These are phyloP conservation scores for Termitomyces sp. DNA, from an alignment of 768 basidiomycete genomes.

Conservation along the genomic window DNA sequence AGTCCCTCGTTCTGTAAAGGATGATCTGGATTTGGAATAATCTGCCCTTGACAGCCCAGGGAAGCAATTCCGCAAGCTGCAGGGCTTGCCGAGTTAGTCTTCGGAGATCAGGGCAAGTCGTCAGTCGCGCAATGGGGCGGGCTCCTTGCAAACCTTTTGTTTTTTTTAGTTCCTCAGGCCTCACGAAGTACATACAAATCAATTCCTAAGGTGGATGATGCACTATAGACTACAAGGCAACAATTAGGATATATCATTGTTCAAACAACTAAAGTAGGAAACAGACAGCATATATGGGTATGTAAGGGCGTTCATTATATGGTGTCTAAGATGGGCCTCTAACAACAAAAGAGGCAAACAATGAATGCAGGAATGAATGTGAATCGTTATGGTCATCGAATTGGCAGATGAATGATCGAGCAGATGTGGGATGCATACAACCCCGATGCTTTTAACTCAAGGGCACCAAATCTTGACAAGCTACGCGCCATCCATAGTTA, in stretches of 20 bases:
- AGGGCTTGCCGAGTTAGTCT: conserved; percentile 88
- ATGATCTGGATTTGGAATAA: conserved; percentile 74
- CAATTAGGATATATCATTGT: not conserved
- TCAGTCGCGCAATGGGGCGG: conserved; percentile 80
- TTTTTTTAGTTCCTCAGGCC: not conserved
- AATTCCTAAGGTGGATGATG: no score
- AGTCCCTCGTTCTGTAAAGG: conserved; percentile 58
- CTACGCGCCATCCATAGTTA: not conserved
- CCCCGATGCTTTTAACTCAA: not conserved
- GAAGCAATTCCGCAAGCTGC: conserved; percentile 91
- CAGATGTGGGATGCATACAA: not conserved
- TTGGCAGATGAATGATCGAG: not conserved
- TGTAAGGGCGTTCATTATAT: conserved; percentile 1
- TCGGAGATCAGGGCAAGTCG: conserved; percentile 82
- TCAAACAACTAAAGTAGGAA: not conserved
- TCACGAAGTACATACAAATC: not conserved
- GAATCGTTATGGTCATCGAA: not conserved
- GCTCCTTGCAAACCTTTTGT: conserved; percentile 75
- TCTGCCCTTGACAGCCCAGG: conserved; percentile 79
- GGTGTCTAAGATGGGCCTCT: not conserved
- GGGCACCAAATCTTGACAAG: conserved; percentile 7
- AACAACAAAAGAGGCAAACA: not conserved
- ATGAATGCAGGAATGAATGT: not conserved
- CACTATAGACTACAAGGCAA: not conserved
- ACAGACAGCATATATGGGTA: not conserved